Evolutionary conservation across 805 yeast species (phyloP).

Genomic region (Teunomyces lycoperdinae): DNA sequence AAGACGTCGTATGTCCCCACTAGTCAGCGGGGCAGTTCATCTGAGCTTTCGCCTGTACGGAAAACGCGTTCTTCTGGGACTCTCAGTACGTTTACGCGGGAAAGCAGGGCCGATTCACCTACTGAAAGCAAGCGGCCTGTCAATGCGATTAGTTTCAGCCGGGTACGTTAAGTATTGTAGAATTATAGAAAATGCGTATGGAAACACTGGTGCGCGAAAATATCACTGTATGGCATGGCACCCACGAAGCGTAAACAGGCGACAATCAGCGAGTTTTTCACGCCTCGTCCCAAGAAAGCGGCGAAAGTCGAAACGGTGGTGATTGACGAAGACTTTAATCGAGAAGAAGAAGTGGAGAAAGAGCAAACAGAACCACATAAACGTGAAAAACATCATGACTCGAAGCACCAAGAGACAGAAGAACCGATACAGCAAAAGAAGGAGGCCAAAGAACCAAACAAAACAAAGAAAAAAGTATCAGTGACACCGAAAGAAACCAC

Average conservation of each 20-base stretch:
- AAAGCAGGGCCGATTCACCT: background rate
- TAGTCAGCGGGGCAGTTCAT: constrained; percentile 2
- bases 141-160: constrained; percentile 22
- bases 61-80: constrained; percentile 19
- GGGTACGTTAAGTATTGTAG: constrained; percentile 13
- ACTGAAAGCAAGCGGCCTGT: constrained; percentile 13
- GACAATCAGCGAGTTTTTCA: constrained; percentile 1
- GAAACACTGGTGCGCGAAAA: background rate
- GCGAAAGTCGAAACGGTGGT: constrained; percentile 1
- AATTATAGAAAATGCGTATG: background rate
- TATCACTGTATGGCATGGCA: background rate
- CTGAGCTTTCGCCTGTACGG: constrained; percentile 11
- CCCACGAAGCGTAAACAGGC: constrained; percentile 4
- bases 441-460: constrained; percentile 2
- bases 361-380: constrained; percentile 3
- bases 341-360: constrained; percentile 1
- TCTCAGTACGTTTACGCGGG: background rate
- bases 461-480: constrained; percentile 24
- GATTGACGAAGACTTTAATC: background rate
- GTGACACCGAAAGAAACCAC: constrained; percentile 6
- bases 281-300: background rate
- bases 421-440: constrained; percentile 1
- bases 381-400: constrained; percentile 2
- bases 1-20: constrained; percentile 5
- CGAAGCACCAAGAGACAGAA: constrained; percentile 3